Evolutionary conservation across 2,329 filamentous ascomycete species (phyloP), one percentile per base, ranked within the genome.

Genomic region (Ceratocystis albifundus): DNA sequence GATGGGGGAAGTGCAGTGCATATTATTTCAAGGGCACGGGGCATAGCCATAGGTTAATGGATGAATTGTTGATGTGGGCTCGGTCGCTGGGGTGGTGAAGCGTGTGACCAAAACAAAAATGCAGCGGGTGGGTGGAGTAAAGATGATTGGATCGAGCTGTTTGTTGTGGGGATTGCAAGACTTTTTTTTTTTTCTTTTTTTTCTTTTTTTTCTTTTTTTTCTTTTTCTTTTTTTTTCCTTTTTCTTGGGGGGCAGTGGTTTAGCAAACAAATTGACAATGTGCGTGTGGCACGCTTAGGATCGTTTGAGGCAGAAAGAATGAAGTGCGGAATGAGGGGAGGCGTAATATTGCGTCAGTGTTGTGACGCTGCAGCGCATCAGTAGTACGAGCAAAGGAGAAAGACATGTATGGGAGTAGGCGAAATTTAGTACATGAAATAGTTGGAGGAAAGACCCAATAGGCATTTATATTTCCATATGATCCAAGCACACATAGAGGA

Each of bases 71-170:
- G 44, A 63, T 30, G 44, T 63, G 61, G 61, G 25, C 8, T 63
- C 22, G 48, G 44, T 50, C 61, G 44, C 61, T 15, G 28, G 61
- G 61, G 61, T 50, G 15, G 10, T 50, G 61, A 63, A 28, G 61
- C 61, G 61, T 63, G 61, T 63, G 61, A 63, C 61, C 61, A 50
- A 30, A 17, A 48, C 22, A 20, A 48, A 50, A 63, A 63, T 48
- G 41, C 25, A 63, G n/a, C 32, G 55, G 28, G 30, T 36, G 55
- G 28, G 30, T 36, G 12, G 12, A 63, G 61, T 48, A 46, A 41
- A 48, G 46, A 32, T 46, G 44, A 63, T 63, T 46, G 44, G 61
- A 63, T 50, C 44, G 44, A 36, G 22, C 50, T n/a, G 61, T 30
- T 48, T 59, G 55, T 59, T 63, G n/a, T 30, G 61, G 36, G 41